Evolutionary conservation across 768 basidiomycete genomes (phyloP).

Genomic region (Megacollybia marginata): DNA sequence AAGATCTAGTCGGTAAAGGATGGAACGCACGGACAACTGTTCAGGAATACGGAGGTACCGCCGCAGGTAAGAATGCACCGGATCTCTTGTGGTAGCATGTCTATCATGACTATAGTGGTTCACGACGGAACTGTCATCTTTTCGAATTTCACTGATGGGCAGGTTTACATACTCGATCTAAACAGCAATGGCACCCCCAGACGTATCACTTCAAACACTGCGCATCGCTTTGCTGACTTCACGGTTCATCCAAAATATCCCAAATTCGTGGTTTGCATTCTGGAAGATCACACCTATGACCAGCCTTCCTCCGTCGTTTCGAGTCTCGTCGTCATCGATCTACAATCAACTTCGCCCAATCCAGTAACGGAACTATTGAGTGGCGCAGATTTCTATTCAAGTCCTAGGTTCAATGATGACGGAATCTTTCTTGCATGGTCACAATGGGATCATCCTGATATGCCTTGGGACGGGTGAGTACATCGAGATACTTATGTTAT

Average conservation of each 20-base stretch:
- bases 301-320: constrained; percentile 46
- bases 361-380: constrained; percentile 37
- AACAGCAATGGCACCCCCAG: no score
- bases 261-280: constrained; percentile 51
- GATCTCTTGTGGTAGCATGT: constrained; percentile 50
- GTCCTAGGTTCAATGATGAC: constrained; percentile 43
- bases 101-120: constrained; percentile 41
- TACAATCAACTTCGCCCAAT: constrained; percentile 31
- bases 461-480: constrained; percentile 56
- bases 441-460: constrained; percentile 57
- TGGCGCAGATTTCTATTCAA: constrained; percentile 68
- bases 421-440: constrained; percentile 45
- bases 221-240: constrained; percentile 59
- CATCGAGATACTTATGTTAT: no score
- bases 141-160: constrained; percentile 66
- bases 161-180: no score
- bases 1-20: constrained; percentile 45
- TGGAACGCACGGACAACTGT: constrained; percentile 56
- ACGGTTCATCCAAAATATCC: constrained; percentile 45
- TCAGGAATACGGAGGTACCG: constrained; percentile 61
- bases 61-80: constrained; percentile 37
- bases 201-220: constrained; percentile 30
- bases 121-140: constrained; percentile 29
- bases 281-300: constrained; percentile 64
- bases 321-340: constrained; percentile 50